Evolutionary conservation across 148 eudicot species (phyloP), one percentile per base, ranked within the genome.

Genomic region (Fagopyrum tataricum): DNA sequence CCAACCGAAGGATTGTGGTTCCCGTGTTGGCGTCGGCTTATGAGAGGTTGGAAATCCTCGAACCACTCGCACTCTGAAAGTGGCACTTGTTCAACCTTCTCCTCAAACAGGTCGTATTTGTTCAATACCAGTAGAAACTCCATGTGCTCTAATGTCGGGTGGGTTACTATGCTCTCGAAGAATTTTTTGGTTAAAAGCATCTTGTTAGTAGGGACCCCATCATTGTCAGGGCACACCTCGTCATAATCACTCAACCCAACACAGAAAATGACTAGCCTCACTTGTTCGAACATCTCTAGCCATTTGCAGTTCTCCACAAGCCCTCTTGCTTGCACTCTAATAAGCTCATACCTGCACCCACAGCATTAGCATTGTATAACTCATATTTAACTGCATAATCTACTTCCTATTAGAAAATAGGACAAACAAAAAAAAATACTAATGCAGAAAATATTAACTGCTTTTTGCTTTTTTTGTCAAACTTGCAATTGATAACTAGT

Each of bases 231-330:
- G 46, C 72, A 80, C 76, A 80, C 79, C 74, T 93, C 89, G 82
- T 91, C 95, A 72, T 86, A 93, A 79, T 91, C 98, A 51, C 84
- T 87, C 55, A 93, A 80, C 47, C 97, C 55, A 31, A 89, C 91
- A 73, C 92, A 87, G 75, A 91, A 93, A 8, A 93, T 90, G 72
- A 95, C 96, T 78, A 95, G 72, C 51, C 97, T 82, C 20, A 86
- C 93, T 75, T 95, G 93, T 86, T 95, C 97, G 74, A 95, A 88
- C 96, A 91, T 91, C 76, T 95, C 90, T 76, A 95, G 77, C 97
- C 96, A 94, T 78, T 91, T 94, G 87, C 98, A 91, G 78, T 83
- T 91, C 77, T 94, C 96, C 23, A 81, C 87, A 75, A 88, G 84
- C 41, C 93, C 92, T 78, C 87, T 87, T 48, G 97, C 96, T 81